These are phyloP conservation scores for Saccharum officinarum DNA, from an alignment of 176 grass and related monocot species.

Conservation along the genomic window DNA sequence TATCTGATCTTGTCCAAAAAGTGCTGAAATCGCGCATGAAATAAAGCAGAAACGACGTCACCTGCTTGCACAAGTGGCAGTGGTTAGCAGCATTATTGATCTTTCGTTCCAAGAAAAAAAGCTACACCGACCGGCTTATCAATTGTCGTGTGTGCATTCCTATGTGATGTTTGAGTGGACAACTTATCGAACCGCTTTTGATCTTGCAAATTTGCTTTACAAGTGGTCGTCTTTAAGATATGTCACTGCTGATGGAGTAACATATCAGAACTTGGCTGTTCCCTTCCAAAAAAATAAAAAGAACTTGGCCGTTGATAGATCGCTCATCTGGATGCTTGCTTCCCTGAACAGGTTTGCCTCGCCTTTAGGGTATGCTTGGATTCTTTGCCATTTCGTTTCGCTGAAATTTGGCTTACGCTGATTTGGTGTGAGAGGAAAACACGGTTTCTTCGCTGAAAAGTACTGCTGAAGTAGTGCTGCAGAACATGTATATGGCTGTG, in stretches of 20 bases:
- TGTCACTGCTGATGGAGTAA: background rate
- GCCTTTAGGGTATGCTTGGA: no score
- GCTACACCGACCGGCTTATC: background rate
- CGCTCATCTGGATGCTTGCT: no score
- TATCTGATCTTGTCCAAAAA: background rate
- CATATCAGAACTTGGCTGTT: no score
- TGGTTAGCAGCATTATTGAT: background rate
- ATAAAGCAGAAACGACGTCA: background rate
- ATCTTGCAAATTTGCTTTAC: slow-evolving; percentile 1
- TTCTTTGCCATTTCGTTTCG: no score
- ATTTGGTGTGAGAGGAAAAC: no score
- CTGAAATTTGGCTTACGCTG: no score
- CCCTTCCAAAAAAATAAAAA: no score
- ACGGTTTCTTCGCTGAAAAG: no score
- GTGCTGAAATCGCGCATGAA: background rate
- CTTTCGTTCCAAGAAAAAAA: background rate
- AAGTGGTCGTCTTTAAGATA: background rate
- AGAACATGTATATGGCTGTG: no score
- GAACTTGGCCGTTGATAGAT: no score
- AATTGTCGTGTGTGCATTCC: background rate
- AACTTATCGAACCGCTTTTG: slow-evolving; percentile 19
- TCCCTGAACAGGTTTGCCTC: no score
- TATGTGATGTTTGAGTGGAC: background rate
- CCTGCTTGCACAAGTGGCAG: background rate
- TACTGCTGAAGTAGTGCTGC: no score